Evolutionary conservation across 169 alveolate genomes (phyloP).

Genomic region (Neospora caninum): DNA sequence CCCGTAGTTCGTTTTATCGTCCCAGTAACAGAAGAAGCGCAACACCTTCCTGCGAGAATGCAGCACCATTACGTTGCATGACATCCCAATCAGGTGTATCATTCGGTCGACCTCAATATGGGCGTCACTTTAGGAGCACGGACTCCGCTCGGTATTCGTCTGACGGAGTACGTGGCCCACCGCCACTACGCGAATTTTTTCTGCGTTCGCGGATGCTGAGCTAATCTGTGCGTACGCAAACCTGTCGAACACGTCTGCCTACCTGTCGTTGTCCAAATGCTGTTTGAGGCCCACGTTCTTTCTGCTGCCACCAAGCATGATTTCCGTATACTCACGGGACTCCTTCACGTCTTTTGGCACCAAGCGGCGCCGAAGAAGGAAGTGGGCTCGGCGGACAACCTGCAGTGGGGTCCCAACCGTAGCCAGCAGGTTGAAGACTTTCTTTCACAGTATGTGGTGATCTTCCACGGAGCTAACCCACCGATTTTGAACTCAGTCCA

Average conservation of each 20-base stretch:
- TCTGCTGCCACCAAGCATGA: slow-evolving; percentile 39
- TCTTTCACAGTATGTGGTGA: too few relatives aligned
- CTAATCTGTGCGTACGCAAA: too few relatives aligned
- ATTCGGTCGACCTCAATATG: too few relatives aligned
- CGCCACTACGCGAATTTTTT: too few relatives aligned
- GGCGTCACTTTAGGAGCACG: too few relatives aligned
- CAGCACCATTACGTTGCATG: neutral
- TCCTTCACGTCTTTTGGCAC: slow-evolving; percentile 39
- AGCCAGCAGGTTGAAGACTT: neutral
- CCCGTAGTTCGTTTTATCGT: slow-evolving; percentile 69
- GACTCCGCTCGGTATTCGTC: too few relatives aligned
- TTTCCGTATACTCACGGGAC: slow-evolving; percentile 30
- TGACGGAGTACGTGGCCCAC: too few relatives aligned
- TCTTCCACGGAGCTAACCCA: too few relatives aligned
- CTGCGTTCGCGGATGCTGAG: too few relatives aligned
- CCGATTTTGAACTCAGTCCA: too few relatives aligned
- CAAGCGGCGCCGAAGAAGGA: slow-evolving; percentile 25
- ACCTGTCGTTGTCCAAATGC: slow-evolving; percentile 85
- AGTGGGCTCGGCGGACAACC: slow-evolving; percentile 36
- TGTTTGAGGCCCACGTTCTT: slow-evolving; percentile 71
- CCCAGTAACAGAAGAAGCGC: slow-evolving; percentile 82
- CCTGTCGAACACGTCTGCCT: neutral
- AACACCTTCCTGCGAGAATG: slow-evolving; percentile 76
- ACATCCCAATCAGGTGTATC: too few relatives aligned
- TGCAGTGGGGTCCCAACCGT: neutral